Percentiles rank a stretch among this genome's conserved stretches.
phyloP scores from a whole-genome alignment of 2,329 filamentous ascomycete genomes.

The Penicillium nordicum region DNA sequence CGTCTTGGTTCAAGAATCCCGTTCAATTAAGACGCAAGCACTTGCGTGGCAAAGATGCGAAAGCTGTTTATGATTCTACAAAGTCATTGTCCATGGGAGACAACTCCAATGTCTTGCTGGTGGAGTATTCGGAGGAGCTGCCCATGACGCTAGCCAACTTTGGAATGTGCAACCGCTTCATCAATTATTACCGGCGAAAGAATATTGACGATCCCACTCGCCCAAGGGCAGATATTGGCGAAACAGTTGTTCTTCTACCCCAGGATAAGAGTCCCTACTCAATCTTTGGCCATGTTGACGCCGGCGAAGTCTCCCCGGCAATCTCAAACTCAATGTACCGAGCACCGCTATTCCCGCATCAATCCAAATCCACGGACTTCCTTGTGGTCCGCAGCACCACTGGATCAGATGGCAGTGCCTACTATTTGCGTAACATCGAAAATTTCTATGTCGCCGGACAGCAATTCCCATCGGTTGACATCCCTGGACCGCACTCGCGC shows the following conservation, averaged over 20 bases:
- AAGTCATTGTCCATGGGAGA: conserved; percentile 83
- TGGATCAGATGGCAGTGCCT: conserved; percentile 70
- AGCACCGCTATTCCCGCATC: conserved; percentile 87
- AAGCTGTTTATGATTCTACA: conserved; percentile 73
- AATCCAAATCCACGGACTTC: conserved; percentile 75
- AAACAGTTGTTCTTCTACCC: conserved; percentile 80
- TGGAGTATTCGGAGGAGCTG: conserved; percentile 94
- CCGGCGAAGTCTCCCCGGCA: conserved; percentile 84
- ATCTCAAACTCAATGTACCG: conserved; percentile 95
- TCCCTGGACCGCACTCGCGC: conserved; percentile 87
- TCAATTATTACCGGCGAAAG: conserved; percentile 93
- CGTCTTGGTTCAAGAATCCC: conserved; percentile 71
- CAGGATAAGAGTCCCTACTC: conserved; percentile 96
- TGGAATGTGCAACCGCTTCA: conserved; percentile 91
- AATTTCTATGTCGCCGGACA: conserved; percentile 90
- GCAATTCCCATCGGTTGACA: conserved; percentile 84
- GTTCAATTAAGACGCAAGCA: conserved; percentile 74
- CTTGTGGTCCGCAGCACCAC: conserved; percentile 79
- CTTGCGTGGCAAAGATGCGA: conserved; percentile 72
- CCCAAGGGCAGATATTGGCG: conserved; percentile 79
- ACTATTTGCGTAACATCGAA: conserved; percentile 84
- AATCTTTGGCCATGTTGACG: conserved; percentile 87
- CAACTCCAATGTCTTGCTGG: conserved; percentile 80
- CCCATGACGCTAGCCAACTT: conserved; percentile 92
- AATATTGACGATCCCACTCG: conserved; percentile 71